These are phyloP conservation scores for Syzygium malaccense DNA, from an alignment of 441 rosid genomes.

Conservation along the genomic window DNA sequence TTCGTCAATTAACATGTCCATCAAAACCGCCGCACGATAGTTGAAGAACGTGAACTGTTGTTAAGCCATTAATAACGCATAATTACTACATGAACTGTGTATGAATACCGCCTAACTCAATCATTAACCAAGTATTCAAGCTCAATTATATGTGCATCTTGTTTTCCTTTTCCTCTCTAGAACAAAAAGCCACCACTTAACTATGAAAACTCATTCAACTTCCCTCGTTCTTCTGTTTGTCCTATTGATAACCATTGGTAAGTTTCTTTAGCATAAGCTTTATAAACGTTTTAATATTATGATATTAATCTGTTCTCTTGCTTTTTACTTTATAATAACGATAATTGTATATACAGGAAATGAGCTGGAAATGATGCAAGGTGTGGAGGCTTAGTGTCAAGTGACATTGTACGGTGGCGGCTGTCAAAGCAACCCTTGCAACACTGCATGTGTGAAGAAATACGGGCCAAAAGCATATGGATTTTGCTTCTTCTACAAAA, in stretches of 20 bases:
- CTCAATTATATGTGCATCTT: background rate
- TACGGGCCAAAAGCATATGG: background rate
- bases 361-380: background rate
- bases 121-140: background rate
- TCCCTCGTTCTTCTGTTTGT: background rate
- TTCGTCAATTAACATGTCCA: no score
- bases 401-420: background rate
- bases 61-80: no score
- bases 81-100: background rate
- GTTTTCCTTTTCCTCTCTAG: background rate
- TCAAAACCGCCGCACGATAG: no score
- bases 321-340: background rate
- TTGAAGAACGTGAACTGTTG: no score
- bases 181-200: background rate
- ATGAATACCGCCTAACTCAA: background rate
- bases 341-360: background rate
- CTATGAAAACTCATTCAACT: background rate
- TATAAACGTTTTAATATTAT: background rate
- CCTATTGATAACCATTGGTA: background rate
- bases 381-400: background rate
- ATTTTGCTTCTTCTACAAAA: background rate
- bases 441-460: background rate
- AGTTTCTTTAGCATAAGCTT: background rate
- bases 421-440: background rate
- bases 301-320: background rate